Base-by-base conservation (phyloP, 108 stramenopile species). In the Aurantiochytrium sp. region DNA sequence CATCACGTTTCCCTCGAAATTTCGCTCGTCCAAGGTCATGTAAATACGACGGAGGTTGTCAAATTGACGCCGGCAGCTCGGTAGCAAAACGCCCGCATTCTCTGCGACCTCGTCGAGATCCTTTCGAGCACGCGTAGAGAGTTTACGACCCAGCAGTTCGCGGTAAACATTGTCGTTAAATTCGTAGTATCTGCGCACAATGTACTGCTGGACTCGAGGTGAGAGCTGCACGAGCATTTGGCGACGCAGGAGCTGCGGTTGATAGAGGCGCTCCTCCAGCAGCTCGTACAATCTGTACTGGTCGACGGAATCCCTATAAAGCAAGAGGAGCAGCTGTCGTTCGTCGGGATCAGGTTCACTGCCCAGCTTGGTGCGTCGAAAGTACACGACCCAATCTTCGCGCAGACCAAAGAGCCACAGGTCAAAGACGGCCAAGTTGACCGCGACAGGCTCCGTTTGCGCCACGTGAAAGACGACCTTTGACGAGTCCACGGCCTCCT, bases 21-120 rank as follows among this genome's bases (percentile, higher is more conserved):
- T 83, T 12, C 76, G 76, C 51, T 89, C 89, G n/a, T 89, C 89
- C 19, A 73, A 42, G 16, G 89, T 25, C 28, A 23, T 42, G 42
- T 72, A 89, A 42, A 89, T 89, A 21, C 89, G 89, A 6, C 72
- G 64, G 16, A 89, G 21, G 51, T 89, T 89, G 28, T 89, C 89
- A n/a, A 89, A 89, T 25, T 89, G 89, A 6, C 89, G 71, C 1
- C 47, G 64, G 71, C 64, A 69, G 42, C 72, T 72, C 10, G 69
- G 71, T 72, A 89, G 72, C 29, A 43, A 44, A 10, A 89, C 44
- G 44, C 47, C 47, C n/a, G 89, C 73, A 10, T 6, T 51, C 72
- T 89, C 89, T 10, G 72, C 47, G 49, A 72, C 71, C 64, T 89
- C 89, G 21, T 89, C 89, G n/a, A 89, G 72, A 47, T 89, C 89